A percentile compares a stretch with the other conserved stretches of the same genome.
These are phyloP conservation scores for Claviceps sp. DNA, from an alignment of 2,329 filamentous ascomycete species.

Conservation along the genomic window DNA sequence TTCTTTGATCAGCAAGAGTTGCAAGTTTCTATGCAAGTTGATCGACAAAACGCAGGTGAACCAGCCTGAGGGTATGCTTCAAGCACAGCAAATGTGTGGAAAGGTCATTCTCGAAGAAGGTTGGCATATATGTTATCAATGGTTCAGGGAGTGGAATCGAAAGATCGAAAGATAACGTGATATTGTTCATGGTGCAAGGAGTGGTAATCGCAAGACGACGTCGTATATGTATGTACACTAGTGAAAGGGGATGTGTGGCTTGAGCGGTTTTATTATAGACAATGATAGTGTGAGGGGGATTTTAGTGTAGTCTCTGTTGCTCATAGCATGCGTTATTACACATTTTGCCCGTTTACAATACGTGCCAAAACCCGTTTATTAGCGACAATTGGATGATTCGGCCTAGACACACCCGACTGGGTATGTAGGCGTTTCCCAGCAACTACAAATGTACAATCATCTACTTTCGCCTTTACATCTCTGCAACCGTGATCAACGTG, in stretches of 20 bases:
- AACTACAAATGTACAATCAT: too few relatives aligned
- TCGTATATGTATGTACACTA: slow-evolving; percentile 42
- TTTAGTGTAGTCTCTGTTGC: slow-evolving; percentile 28
- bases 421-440: too few relatives aligned
- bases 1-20: slow-evolving; percentile 17
- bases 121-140: slow-evolving; percentile 1
- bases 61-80: slow-evolving; percentile 12
- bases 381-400: too few relatives aligned
- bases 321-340: slow-evolving; percentile 13
- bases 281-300: slow-evolving; percentile 26
- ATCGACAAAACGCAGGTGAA: slow-evolving; percentile 11
- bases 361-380: too few relatives aligned
- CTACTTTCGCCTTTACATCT: too few relatives aligned
- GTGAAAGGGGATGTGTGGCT: slow-evolving; percentile 30
- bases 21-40: slow-evolving; percentile 10
- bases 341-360: too few relatives aligned
- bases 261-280: slow-evolving; percentile 33
- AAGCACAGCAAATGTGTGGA: neutral
- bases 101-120: slow-evolving; percentile 4
- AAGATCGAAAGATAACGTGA: neutral
- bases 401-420: too few relatives aligned
- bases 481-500: too few relatives aligned
- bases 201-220: neutral
- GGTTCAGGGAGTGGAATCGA: neutral
- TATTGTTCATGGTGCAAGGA: slow-evolving; percentile 1